Evolutionary conservation across 2,329 filamentous ascomycete species (phyloP).

Genomic region (Verticillium nubilum): DNA sequence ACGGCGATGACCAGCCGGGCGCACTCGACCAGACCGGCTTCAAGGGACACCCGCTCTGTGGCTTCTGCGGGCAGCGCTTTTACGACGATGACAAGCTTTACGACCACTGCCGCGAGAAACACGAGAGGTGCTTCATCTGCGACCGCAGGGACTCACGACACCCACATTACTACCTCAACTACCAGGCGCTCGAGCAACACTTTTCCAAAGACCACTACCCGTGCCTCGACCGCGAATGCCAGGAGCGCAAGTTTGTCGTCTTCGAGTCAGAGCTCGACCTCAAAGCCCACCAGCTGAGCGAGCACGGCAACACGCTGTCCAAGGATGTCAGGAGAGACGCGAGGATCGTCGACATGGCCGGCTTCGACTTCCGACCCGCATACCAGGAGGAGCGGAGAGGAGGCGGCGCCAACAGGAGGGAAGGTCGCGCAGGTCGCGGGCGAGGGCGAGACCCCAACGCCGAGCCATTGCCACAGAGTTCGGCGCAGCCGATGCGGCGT

Average conservation of each 20-base stretch:
- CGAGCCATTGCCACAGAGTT: conserved; percentile 70
- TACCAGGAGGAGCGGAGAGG: conserved; percentile 59
- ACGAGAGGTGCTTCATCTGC: conserved; percentile 93
- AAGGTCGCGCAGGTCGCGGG: conserved; percentile 33
- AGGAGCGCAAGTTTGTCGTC: conserved; percentile 97
- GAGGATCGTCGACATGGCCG: conserved; percentile 77
- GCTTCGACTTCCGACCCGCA: conserved; percentile 72
- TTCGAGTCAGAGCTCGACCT: conserved; percentile 93
- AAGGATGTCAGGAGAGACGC: conserved; percentile 83
- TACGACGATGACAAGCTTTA: conserved; percentile 96
- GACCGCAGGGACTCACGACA: conserved; percentile 65
- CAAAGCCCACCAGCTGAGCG: conserved; percentile 84
- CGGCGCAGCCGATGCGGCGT: conserved; percentile 72
- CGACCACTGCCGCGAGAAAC: conserved; percentile 85
- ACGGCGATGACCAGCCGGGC: conserved; percentile 86
- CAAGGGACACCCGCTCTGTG: conserved; percentile 90
- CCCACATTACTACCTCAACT: conserved; percentile 89
- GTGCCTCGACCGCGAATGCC: conserved; percentile 78
- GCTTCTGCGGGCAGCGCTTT: conserved; percentile 86
- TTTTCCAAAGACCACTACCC: conserved; percentile 84
- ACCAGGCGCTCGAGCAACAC: conserved; percentile 78
- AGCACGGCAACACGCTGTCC: conserved; percentile 72
- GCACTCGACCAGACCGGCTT: conserved; percentile 91
- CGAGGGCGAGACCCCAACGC: conserved; percentile 83
- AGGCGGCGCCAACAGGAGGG: conserved; percentile 28